Evolutionary conservation across 139 green algal genomes (phyloP), one percentile per base, ranked within the genome.

Genomic region (Chlamydomonas applanata): DNA sequence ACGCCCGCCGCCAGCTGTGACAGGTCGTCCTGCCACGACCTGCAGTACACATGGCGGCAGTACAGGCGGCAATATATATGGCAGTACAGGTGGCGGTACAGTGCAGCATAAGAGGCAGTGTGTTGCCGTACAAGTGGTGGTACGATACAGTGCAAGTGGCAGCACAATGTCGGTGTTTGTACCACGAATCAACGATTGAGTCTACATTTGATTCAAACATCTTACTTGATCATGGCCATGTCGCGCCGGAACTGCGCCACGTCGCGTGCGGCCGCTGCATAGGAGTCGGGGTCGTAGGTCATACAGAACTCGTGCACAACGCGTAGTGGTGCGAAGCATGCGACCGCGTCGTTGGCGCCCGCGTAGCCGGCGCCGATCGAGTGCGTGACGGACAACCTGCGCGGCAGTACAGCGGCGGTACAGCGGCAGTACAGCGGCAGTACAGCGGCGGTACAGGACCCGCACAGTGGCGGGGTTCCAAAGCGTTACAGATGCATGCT

Each of bases 181-280:
- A n/a, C n/a, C n/a, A n/a, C n/a, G n/a, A n/a, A n/a, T n/a, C n/a
- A n/a, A n/a, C n/a, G n/a, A n/a, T n/a, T n/a, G n/a, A n/a, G n/a
- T n/a, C n/a, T n/a, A n/a, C n/a, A n/a, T n/a, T n/a, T n/a, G n/a
- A n/a, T n/a, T n/a, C n/a, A n/a, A n/a, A n/a, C n/a, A n/a, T n/a
- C 68, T 32, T 56, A 84, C 82, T 75, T 82, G 34, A 87, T 69
- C 62, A 87, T 60, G 24, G 72, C 75, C 82, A 87, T 87, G 74
- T 87, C 82, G 53, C 70, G 30, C 1, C 82, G 53, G 78, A 87
- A 87, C 74, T 87, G 78, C 45, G 49, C 29, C 32, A 87, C 74
- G 54, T 82, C 75, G 34, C 82, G 79, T 64, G 84, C 54, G 20
- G 56, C 67, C 1, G 5, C 16, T 22, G 76, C 77, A 70, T 84